Evolutionary conservation across 2,329 filamentous ascomycete genomes (phyloP).

Genomic region (Exophiala sideris): DNA sequence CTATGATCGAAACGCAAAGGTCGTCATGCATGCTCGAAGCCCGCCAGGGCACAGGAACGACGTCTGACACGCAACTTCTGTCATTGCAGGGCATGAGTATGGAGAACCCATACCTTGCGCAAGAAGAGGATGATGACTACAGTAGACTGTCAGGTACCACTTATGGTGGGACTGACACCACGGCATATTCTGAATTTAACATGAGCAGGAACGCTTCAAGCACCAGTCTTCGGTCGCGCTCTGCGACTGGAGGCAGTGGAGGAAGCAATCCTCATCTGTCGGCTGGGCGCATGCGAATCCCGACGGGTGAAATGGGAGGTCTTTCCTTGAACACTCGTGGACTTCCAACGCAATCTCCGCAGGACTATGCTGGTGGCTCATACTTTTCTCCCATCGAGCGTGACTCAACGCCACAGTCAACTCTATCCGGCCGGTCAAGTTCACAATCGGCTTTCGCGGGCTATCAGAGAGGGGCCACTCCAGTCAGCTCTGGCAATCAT

Average conservation of each 20-base stretch:
- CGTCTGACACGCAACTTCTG: slow-evolving; percentile 66
- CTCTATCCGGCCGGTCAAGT: slow-evolving; percentile 54
- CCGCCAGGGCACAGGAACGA: slow-evolving; percentile 50
- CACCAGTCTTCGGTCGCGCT: slow-evolving; percentile 70
- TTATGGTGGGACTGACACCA: slow-evolving; percentile 32
- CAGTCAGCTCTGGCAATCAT: slow-evolving; percentile 59
- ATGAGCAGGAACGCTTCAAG: slow-evolving; percentile 68
- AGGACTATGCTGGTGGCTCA: slow-evolving; percentile 66
- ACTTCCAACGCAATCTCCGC: slow-evolving; percentile 53
- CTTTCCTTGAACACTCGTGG: slow-evolving; percentile 25
- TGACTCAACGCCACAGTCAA: slow-evolving; percentile 33
- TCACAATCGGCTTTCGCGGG: slow-evolving; percentile 65
- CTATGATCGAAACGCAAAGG: slow-evolving; percentile 72
- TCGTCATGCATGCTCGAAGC: slow-evolving; percentile 45
- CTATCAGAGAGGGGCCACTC: slow-evolving; percentile 71
- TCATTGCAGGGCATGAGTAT: slow-evolving; percentile 72
- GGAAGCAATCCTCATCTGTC: slow-evolving; percentile 28
- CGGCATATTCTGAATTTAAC: slow-evolving; percentile 48
- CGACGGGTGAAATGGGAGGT: slow-evolving; percentile 17
- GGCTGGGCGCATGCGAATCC: slow-evolving; percentile 21
- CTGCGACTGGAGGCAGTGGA: slow-evolving; percentile 63
- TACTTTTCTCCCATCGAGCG: slow-evolving; percentile 91
- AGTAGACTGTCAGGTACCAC: slow-evolving; percentile 27
- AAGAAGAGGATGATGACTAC: slow-evolving; percentile 53
- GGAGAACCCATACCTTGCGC: slow-evolving; percentile 75